phyloP scores from a whole-genome alignment of 2,329 filamentous ascomycete species.

The Penicillium sp. region DNA sequence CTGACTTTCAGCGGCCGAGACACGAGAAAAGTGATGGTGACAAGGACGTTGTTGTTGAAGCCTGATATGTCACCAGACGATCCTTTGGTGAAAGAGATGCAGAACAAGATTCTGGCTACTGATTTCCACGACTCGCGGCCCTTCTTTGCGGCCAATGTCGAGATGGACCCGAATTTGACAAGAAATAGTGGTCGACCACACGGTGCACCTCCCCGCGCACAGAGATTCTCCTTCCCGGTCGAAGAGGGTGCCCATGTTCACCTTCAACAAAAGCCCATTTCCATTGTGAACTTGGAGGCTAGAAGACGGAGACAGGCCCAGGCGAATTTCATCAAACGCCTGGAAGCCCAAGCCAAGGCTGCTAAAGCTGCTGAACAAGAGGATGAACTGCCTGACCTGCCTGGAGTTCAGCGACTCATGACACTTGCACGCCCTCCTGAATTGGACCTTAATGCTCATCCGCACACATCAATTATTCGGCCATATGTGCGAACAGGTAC shows the following conservation, averaged over 20 bases:
- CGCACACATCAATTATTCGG: conserved; percentile 31
- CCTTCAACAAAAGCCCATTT: conserved; percentile 39
- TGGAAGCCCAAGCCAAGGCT: conserved; percentile 18
- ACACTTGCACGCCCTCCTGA: conserved; percentile 26
- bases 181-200: conserved; percentile 24
- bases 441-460: conserved; percentile 15
- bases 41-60: conserved; percentile 52
- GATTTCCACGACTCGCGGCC: conserved; percentile 36
- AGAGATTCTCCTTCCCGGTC: conserved; percentile 29
- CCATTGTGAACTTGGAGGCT: conserved; percentile 30
- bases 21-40: conserved; percentile 49
- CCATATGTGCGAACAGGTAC: conserved; percentile 10
- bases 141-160: conserved; percentile 47
- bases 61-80: conserved; percentile 48
- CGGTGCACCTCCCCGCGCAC: conserved; percentile 9
- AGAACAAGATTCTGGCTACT: conserved; percentile 50
- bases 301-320: conserved; percentile 29
- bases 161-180: conserved; percentile 38
- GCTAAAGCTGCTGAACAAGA: not conserved
- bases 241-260: conserved; percentile 37
- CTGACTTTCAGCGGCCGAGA: conserved; percentile 54
- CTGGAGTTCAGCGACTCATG: conserved; percentile 29
- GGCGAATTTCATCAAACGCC: conserved; percentile 24
- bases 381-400: not conserved
- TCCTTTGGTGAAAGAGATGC: conserved; percentile 49